Base-by-base conservation (phyloP, 768 basidiomycete genomes). In the Exsudoporus frostii region DNA sequence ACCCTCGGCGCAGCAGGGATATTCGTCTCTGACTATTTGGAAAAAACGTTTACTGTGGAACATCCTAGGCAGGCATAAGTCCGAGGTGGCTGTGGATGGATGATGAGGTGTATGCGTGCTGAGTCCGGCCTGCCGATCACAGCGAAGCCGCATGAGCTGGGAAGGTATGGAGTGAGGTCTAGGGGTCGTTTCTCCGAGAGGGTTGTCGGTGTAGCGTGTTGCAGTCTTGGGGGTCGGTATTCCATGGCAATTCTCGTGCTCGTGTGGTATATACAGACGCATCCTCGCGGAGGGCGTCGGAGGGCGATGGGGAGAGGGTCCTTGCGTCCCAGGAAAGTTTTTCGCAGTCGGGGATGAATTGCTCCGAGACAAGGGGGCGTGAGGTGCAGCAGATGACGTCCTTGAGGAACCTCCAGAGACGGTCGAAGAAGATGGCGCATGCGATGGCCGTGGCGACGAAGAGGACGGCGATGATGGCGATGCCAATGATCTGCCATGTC, bases 401-500 rank as follows among this genome's bases (percentile, higher is more conserved):
- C 33, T 75, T 70, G 48, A 85, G 48, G 66, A 87, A 83, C 24
- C 79, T 75, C 78, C 79, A 83, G 78, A 86, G 84, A 33, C 81
- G 77, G 69, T 90, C 86, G 69, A 87, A 88, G 70, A 85, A 89
- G 27, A 84, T 77, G 50, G 82, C 71, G 8, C 77, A 71, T 45
- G 88, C 73, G 57, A 86, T 76, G 45, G 79, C 69, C 3, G 72
- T 74, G 25, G 76, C 83, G 47, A 89, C 71, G 34, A 80, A 74
- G 44, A 76, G 82, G 60, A 90, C 74, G n/a, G 78, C 74, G 54
- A 87, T 79, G 50, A 87, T 76, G 13, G 79, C 76, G 52, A 89
- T 79, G 19, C 88, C 87, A 48, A 89, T 77, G 41, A 85, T 77
- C 68, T 86, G 85, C 86, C 86, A 88, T 62, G 74, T 76, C 20